Percentiles rank a stretch among this genome's conserved stretches.
These are phyloP conservation scores for Annulohypoxylon moriforme DNA, from an alignment of 495 filamentous ascomycete genomes.

Conservation along the genomic window DNA sequence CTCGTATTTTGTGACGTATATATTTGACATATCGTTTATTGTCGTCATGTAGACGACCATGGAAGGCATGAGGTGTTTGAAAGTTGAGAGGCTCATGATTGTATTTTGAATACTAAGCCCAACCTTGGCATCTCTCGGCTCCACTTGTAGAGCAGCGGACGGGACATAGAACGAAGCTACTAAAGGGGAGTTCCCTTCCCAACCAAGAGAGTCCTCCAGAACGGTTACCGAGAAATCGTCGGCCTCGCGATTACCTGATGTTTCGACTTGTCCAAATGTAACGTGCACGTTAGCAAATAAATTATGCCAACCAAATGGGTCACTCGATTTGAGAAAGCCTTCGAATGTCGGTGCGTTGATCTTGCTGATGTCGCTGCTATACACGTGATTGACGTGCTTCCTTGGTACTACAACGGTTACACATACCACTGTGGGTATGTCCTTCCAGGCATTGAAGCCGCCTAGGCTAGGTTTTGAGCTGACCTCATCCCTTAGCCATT, in stretches of 20 bases:
- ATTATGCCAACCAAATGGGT: slow-evolving; percentile 35
- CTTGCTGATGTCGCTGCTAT: slow-evolving; percentile 21
- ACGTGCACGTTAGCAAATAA: slow-evolving; percentile 48
- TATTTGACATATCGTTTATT: slow-evolving; percentile 43
- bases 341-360: slow-evolving; percentile 42
- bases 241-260: slow-evolving; percentile 35
- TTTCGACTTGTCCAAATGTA: slow-evolving; percentile 49
- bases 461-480: slow-evolving; percentile 22
- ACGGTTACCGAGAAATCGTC: slow-evolving; percentile 47
- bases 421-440: slow-evolving; percentile 53
- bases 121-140: slow-evolving; percentile 39
- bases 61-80: slow-evolving; percentile 29
- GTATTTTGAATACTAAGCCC: slow-evolving; percentile 40
- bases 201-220: slow-evolving; percentile 45
- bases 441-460: slow-evolving; percentile 43
- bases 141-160: slow-evolving; percentile 41
- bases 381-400: slow-evolving; percentile 33
- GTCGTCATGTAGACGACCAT: slow-evolving; percentile 42
- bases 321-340: slow-evolving; percentile 36
- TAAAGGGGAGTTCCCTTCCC: slow-evolving; percentile 52
- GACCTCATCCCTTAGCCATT: slow-evolving; percentile 19
- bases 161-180: slow-evolving; percentile 56
- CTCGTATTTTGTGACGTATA: slow-evolving; percentile 49
- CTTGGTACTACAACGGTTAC: slow-evolving; percentile 53
- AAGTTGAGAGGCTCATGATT: slow-evolving; percentile 3